phyloP scores from a whole-genome alignment of 164 flowering plant genomes.

The Protea cynaroides region DNA sequence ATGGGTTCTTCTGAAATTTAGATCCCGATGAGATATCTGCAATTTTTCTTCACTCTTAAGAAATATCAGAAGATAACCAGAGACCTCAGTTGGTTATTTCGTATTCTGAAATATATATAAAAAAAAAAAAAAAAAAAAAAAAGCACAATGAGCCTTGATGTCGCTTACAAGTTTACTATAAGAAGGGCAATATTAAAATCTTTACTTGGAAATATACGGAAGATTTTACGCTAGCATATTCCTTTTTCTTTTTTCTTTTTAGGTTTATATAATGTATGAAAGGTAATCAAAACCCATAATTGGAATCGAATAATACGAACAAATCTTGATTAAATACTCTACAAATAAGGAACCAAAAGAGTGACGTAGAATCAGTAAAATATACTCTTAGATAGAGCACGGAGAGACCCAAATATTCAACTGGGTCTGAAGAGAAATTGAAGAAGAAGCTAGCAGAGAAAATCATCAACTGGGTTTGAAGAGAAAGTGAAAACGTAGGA shows the following conservation, averaged over 20 bases:
- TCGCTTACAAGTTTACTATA: background rate
- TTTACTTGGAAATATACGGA: background rate
- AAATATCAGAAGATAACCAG: slow-evolving; percentile 1
- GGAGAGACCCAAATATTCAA: background rate
- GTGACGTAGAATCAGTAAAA: background rate
- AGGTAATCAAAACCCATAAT: slow-evolving; percentile 1
- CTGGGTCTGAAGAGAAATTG: background rate
- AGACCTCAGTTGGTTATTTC: slow-evolving; percentile 1
- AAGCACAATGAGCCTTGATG: no score
- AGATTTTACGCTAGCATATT: slow-evolving; percentile 3
- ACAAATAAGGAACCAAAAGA: background rate
- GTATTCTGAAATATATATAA: no score
- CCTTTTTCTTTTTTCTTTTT: no score
- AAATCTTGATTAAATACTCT: background rate
- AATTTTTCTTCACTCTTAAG: background rate
- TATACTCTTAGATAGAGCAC: background rate
- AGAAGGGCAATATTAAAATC: background rate
- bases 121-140: background rate
- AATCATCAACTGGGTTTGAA: slow-evolving; percentile 15
- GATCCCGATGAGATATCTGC: background rate
- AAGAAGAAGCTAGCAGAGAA: background rate
- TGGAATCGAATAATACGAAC: background rate
- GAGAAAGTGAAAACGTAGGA: slow-evolving; percentile 3
- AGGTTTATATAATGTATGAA: background rate
- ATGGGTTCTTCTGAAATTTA: background rate